Base-by-base conservation (phyloP, 139 green algal species). In the Chlorella sp. region DNA sequence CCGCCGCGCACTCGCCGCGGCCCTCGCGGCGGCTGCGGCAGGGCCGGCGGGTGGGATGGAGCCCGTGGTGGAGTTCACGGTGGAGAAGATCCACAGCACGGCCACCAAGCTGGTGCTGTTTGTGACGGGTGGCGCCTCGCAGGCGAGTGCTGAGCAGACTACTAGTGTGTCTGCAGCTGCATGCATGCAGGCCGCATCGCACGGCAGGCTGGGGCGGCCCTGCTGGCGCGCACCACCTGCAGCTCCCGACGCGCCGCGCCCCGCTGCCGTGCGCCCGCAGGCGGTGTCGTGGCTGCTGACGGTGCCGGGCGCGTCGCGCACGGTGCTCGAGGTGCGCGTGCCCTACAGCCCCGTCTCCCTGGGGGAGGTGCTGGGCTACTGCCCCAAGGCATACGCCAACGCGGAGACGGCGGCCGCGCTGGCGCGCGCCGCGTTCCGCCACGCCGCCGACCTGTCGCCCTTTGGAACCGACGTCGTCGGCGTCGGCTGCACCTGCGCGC, bases 291-390 rank as follows among this genome's bases (percentile, higher is more conserved):
- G 91, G 91, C 76, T 97, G 53, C 75, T 95, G 42, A 74, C 77
- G 14, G 87, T 94, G 3, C 93, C 91, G 8, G 90, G 91, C n/a
- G 92, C 91, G 0, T 94, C 88, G 23, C 82, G 74, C 42, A 96
- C 92, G 0, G 82, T 97, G 7, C 68, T 96, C 45, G 91, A 96
- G 45, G 82, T 82, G 5, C 60, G 72, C 3, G 86, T 96, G 64
- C 91, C 91, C 3, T 97, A 97, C 82, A 76, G 71, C 2, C 76
- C 81, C 55, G 82, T 73, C 63, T 67, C 55, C 33, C 63, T 94
- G 43, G 67, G 85, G 14, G 58, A 88, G 21, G 9, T 91, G 43
- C 76, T 96, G 27, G 84, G 87, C 21, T 31, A 85, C 42, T 75
- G 82, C 66, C 86, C 87, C 0, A 53, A 61, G 12, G 78, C 84